Evolutionary conservation across 257 asterid species (phyloP).

Genomic region (Perilla frutescens): DNA sequence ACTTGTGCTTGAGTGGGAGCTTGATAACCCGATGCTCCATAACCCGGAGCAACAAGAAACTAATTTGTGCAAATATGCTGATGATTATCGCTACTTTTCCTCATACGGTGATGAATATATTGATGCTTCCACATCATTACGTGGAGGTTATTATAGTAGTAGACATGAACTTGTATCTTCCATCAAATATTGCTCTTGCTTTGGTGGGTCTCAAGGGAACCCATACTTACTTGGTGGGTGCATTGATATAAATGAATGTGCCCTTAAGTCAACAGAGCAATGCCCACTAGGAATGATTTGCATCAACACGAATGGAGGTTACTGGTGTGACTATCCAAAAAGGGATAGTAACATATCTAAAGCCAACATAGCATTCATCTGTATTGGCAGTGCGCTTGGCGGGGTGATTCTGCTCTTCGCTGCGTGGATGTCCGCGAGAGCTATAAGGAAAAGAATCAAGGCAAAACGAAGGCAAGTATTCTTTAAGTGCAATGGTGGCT

Average conservation of each 20-base stretch:
- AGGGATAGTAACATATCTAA: not conserved
- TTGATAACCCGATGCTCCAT: not conserved
- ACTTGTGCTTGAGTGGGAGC: conserved; percentile 46
- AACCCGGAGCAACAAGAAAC: too few species aligned
- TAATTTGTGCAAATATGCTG: not conserved
- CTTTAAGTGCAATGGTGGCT: conserved; percentile 47
- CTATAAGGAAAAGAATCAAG: conserved; percentile 21
- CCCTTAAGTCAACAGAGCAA: not conserved
- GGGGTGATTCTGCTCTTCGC: conserved; percentile 25
- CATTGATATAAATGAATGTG: conserved; percentile 34
- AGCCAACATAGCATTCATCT: not conserved
- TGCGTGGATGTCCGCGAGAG: not conserved
- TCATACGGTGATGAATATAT: not conserved
- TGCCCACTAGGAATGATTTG: not conserved
- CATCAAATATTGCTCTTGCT: conserved; percentile 8
- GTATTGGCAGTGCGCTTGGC: conserved; percentile 32
- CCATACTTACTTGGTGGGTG: conserved; percentile 35
- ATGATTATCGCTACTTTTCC: not conserved
- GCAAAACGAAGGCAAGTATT: conserved; percentile 33
- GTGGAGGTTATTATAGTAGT: not conserved
- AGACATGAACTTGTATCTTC: not conserved
- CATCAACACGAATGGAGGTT: conserved; percentile 12
- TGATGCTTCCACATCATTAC: not conserved
- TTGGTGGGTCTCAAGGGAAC: conserved; percentile 24
- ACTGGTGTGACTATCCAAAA: not conserved